Conservation (phyloP, 176 grass and related monocot species). For the Chrysopogon serrulatus region DNA sequence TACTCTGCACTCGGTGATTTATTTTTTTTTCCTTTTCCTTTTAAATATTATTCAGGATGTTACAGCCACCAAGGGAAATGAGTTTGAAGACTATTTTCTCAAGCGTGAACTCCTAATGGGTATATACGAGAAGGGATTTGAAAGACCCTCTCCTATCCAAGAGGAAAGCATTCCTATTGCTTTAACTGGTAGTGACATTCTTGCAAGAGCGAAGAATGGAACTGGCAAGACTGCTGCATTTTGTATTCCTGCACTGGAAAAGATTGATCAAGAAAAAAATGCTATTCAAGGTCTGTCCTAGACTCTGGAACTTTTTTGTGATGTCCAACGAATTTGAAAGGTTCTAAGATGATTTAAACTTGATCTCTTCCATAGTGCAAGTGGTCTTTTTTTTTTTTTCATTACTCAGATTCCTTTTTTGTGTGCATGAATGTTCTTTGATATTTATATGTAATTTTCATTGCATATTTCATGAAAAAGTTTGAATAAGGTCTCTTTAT, state of each 20-base stretch:
- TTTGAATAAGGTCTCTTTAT: constrained; percentile 12
- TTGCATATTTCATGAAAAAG: not conserved
- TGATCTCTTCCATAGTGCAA: not conserved
- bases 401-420: not conserved
- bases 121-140: constrained; percentile 96
- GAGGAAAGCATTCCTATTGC: constrained; percentile 99
- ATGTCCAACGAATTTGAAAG: not conserved
- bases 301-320: not conserved
- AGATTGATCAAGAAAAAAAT: constrained; percentile 94
- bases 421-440: not conserved
- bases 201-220: constrained; percentile 98
- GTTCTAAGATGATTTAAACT: not conserved
- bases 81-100: constrained; percentile 99
- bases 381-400: not conserved
- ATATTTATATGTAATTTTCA: not conserved
- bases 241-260: constrained; percentile 96
- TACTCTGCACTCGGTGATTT: not conserved
- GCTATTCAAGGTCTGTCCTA: constrained; percentile 77
- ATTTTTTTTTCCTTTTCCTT: not conserved
- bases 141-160: constrained; percentile 97
- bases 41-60: constrained; percentile 61
- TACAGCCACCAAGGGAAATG: constrained; percentile 95
- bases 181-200: constrained; percentile 95
- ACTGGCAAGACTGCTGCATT: constrained; percentile 94
- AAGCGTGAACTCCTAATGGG: constrained; percentile 98